Conservation (phyloP, 2,329 filamentous ascomycete genomes). For the Metarhizium robertsii region DNA sequence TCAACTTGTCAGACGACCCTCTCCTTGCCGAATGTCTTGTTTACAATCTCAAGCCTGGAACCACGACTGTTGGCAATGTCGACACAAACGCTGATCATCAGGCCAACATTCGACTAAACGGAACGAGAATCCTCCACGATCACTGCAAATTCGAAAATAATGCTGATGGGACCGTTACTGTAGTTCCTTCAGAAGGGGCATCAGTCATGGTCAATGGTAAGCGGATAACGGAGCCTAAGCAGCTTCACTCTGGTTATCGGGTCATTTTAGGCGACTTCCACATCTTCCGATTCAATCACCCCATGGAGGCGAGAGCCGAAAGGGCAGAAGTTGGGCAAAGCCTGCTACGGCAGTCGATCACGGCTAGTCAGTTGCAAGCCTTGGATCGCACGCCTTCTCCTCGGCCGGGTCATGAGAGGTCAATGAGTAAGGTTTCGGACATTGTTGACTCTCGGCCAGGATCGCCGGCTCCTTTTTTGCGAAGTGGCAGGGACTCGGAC, state of each 20-base stretch:
- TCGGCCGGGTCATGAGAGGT: slow-evolving; percentile 57
- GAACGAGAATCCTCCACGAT: slow-evolving; percentile 81
- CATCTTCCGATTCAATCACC: slow-evolving; percentile 97
- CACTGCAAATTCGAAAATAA: slow-evolving; percentile 90
- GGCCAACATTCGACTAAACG: slow-evolving; percentile 87
- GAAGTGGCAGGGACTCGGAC: slow-evolving; percentile 71
- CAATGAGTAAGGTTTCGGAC: slow-evolving; percentile 74
- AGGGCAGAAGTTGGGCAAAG: slow-evolving; percentile 74
- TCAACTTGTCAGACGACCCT: slow-evolving; percentile 93
- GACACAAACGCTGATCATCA: slow-evolving; percentile 67
- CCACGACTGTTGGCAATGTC: slow-evolving; percentile 88
- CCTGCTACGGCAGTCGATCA: slow-evolving; percentile 73
- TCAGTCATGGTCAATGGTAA: slow-evolving; percentile 97
- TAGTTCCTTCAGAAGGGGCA: slow-evolving; percentile 82
- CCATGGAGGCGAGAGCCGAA: slow-evolving; percentile 89
- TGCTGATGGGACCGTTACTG: slow-evolving; percentile 80
- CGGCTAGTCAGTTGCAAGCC: slow-evolving; percentile 49
- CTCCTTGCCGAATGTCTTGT: slow-evolving; percentile 91
- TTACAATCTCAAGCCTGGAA: slow-evolving; percentile 95
- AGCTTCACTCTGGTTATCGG: slow-evolving; percentile 83
- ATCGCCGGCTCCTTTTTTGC: slow-evolving; percentile 61
- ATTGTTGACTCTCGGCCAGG: slow-evolving; percentile 68
- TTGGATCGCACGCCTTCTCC: slow-evolving; percentile 49
- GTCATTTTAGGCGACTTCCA: slow-evolving; percentile 97
- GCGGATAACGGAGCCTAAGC: slow-evolving; percentile 74